These are phyloP conservation scores for Rubia balearica DNA, from an alignment of 305 asterid species.

Conservation along the genomic window DNA sequence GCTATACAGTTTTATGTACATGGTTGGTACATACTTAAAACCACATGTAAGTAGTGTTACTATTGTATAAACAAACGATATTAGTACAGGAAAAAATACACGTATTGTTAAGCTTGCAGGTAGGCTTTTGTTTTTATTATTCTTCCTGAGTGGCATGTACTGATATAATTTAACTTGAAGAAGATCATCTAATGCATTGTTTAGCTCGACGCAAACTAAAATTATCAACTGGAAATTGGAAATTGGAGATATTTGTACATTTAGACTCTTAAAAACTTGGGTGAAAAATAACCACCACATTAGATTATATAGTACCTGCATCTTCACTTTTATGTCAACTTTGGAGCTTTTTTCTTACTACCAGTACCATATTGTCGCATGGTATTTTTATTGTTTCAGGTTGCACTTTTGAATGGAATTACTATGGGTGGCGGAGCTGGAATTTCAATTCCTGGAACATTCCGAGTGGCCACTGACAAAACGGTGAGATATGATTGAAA, in stretches of 20 bases:
- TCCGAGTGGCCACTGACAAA: constrained; percentile 85
- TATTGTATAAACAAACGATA: neutral
- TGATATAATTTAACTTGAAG: neutral
- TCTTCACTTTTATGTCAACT: constrained; percentile 3
- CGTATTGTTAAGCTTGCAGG: neutral
- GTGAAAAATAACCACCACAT: too few relatives aligned
- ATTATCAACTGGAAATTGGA: neutral
- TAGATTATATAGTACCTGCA: neutral
- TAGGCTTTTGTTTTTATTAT: neutral
- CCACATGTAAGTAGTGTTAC: constrained; percentile 71
- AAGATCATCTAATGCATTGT: neutral
- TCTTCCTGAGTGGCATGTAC: neutral
- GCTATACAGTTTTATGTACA: constrained; percentile 52
- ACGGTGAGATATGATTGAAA: constrained; percentile 49
- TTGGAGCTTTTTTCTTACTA: neutral
- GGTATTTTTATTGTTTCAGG: constrained; percentile 43
- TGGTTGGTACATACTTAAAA: constrained; percentile 80
- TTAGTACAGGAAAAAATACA: neutral
- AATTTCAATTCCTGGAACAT: constrained; percentile 87
- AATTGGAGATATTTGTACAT: too few relatives aligned
- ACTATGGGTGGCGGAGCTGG: constrained; percentile 99
- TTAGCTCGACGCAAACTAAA: neutral
- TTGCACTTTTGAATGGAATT: constrained; percentile 83
- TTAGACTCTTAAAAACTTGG: too few relatives aligned
- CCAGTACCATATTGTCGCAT: neutral